These are phyloP conservation scores for Aethionema arabicum DNA, from an alignment of 345 rosid genomes.

Conservation along the genomic window DNA sequence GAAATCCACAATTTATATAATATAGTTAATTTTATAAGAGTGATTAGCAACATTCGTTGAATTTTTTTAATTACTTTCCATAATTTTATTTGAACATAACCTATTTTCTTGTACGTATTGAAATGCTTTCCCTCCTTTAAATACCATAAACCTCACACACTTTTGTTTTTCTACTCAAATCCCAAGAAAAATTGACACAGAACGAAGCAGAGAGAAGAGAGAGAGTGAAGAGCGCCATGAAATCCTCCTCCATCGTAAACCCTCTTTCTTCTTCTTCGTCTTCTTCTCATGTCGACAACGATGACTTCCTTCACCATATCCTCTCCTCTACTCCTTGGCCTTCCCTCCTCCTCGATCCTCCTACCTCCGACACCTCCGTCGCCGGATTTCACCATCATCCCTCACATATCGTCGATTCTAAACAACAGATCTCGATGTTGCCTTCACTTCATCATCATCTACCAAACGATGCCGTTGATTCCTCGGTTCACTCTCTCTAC, in stretches of 20 bases:
- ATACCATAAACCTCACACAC: conserved; percentile 17
- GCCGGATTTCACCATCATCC: conserved; percentile 27
- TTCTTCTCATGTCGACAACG: conserved; percentile 43
- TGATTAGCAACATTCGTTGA: no score
- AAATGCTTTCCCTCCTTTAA: no score
- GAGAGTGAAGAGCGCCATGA: conserved; percentile 28
- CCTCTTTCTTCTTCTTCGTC: conserved; percentile 32
- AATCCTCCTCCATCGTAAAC: conserved; percentile 27
- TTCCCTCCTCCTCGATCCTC: conserved; percentile 29
- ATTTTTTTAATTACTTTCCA: no score
- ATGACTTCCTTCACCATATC: conserved; percentile 82
- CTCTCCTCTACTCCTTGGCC: conserved; percentile 63
- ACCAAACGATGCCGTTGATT: conserved; percentile 46
- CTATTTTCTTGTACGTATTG: no score
- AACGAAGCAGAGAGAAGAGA: not conserved
- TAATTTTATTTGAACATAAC: no score
- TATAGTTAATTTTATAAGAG: no score
- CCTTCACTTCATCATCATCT: conserved; percentile 27
- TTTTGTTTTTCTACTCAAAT: conserved; percentile 11
- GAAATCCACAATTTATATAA: no score
- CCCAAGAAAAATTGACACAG: not conserved
- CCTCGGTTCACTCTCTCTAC: conserved; percentile 47
- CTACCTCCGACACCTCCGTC: conserved; percentile 23
- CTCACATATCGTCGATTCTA: conserved; percentile 45
- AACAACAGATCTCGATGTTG: conserved; percentile 53